These are phyloP conservation scores for Coniferiporia weirii DNA, from an alignment of 1,284 basidiomycete species.

Conservation along the genomic window DNA sequence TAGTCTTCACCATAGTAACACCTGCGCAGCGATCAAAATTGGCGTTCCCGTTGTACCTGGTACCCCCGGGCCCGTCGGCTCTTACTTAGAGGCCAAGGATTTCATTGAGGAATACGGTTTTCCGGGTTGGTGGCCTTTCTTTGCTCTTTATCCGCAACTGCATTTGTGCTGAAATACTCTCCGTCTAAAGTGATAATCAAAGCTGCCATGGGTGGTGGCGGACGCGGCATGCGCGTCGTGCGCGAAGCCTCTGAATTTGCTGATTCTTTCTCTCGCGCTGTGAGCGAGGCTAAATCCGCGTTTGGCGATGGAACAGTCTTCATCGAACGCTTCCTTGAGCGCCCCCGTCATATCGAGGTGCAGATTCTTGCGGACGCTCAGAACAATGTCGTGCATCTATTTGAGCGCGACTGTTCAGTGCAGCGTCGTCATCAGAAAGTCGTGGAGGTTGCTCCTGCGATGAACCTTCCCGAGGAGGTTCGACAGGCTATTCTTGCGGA, in stretches of 20 bases:
- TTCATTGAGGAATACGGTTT: slow-evolving; percentile 97
- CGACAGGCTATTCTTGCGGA: slow-evolving; percentile 84
- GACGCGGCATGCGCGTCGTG: slow-evolving; percentile 98
- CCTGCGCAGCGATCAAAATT: slow-evolving; percentile 69
- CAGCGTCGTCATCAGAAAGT: slow-evolving; percentile 98
- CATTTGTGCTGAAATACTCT: neutral
- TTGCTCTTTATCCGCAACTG: neutral
- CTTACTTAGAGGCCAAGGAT: slow-evolving; percentile 76
- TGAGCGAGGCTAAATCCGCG: slow-evolving; percentile 91
- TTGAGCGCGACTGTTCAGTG: slow-evolving; percentile 98
- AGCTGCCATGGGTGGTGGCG: slow-evolving; percentile 98
- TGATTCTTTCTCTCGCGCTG: slow-evolving; percentile 87
- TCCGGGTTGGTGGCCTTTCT: slow-evolving; percentile 55
- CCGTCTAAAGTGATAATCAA: slow-evolving; percentile 80
- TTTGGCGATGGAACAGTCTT: slow-evolving; percentile 99
- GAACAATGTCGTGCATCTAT: slow-evolving; percentile 95
- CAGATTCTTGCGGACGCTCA: slow-evolving; percentile 88
- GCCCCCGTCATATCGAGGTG: slow-evolving; percentile 96
- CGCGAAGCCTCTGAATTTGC: slow-evolving; percentile 90
- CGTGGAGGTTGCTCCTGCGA: slow-evolving; percentile 97
- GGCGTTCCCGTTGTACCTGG: slow-evolving; percentile 97
- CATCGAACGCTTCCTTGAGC: slow-evolving; percentile 96
- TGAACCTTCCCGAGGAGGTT: slow-evolving; percentile 87
- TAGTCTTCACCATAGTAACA: neutral
- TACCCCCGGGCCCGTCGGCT: slow-evolving; percentile 88